Conservation (phyloP, 192 early-diverging fungal genomes). For the Linnemannia hyalina region DNA sequence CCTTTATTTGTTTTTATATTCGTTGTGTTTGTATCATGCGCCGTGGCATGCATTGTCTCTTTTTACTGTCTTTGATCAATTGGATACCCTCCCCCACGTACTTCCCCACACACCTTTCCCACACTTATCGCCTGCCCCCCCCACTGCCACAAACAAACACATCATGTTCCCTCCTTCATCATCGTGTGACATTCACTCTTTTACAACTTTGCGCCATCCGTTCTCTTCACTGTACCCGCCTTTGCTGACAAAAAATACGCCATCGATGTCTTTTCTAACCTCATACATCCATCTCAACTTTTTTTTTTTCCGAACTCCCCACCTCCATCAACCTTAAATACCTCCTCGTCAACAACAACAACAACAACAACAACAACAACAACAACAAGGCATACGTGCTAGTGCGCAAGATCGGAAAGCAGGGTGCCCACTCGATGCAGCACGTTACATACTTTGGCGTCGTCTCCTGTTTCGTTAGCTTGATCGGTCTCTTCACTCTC, state of each 20-base stretch:
- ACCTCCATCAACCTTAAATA: not conserved
- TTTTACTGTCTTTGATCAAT: not conserved
- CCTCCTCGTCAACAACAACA: not conserved
- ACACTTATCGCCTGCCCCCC: no score
- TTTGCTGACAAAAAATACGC: not conserved
- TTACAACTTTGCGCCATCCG: not conserved
- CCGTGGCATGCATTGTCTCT: not conserved
- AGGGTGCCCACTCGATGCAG: constrained; percentile 78
- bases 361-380: no score
- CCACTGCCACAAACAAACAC: not conserved
- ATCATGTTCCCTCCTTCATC: not conserved
- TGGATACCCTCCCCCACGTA: not conserved
- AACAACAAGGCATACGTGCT: constrained; percentile 70
- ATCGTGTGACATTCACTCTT: not conserved
- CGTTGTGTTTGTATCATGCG: not conserved
- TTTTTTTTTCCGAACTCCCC: constrained; percentile 7
- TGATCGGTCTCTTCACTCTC: constrained; percentile 56
- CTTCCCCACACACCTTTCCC: not conserved
- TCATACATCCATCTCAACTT: not conserved
- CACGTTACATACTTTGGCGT: constrained; percentile 85
- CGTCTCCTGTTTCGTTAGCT: constrained; percentile 65
- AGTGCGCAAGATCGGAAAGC: constrained; percentile 79
- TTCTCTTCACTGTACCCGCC: not conserved
- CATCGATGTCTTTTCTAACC: not conserved
- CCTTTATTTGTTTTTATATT: not conserved